These are phyloP conservation scores for Dalbergia oliveri DNA, from an alignment of 306 rosid genomes.

Conservation along the genomic window DNA sequence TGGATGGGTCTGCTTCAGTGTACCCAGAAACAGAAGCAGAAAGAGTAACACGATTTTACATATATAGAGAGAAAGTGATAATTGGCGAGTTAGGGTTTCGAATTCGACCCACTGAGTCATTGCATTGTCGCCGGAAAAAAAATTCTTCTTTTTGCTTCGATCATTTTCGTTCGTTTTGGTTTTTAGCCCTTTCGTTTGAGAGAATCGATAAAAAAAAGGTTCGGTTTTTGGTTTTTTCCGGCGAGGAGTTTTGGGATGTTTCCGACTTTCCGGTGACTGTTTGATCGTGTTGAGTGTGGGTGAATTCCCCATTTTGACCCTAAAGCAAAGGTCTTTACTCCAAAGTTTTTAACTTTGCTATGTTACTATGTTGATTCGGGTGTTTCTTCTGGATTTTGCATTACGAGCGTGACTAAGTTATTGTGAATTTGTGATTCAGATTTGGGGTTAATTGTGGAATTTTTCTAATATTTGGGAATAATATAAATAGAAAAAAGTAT, in stretches of 20 bases:
- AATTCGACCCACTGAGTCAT: constrained; percentile 36
- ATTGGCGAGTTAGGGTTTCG: constrained; percentile 51
- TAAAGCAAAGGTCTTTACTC: constrained; percentile 41
- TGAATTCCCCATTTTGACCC: constrained; percentile 54
- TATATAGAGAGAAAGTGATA: constrained; percentile 17
- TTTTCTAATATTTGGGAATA: not conserved
- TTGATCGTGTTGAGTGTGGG: constrained; percentile 38
- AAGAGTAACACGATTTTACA: constrained; percentile 13
- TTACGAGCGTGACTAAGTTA: constrained; percentile 18
- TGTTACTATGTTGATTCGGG: not conserved
- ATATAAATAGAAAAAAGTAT: constrained; percentile 8
- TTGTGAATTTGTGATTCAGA: constrained; percentile 27
- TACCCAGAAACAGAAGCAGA: constrained; percentile 35
- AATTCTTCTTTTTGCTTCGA: not conserved
- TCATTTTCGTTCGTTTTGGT: constrained; percentile 2
- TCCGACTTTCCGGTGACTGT: constrained; percentile 46
- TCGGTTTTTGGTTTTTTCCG: constrained; percentile 40
- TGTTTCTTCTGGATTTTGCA: constrained; percentile 20
- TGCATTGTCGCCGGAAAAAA: constrained; percentile 33
- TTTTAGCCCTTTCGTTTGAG: not conserved
- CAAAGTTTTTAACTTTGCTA: constrained; percentile 25
- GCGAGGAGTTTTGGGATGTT: constrained; percentile 43
- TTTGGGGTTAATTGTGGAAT: constrained; percentile 35
- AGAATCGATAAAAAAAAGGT: not conserved
- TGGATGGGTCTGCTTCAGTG: constrained; percentile 44